Conservation (phyloP, 768 basidiomycete genomes). For the Boletus rufocinnamomeus region DNA sequence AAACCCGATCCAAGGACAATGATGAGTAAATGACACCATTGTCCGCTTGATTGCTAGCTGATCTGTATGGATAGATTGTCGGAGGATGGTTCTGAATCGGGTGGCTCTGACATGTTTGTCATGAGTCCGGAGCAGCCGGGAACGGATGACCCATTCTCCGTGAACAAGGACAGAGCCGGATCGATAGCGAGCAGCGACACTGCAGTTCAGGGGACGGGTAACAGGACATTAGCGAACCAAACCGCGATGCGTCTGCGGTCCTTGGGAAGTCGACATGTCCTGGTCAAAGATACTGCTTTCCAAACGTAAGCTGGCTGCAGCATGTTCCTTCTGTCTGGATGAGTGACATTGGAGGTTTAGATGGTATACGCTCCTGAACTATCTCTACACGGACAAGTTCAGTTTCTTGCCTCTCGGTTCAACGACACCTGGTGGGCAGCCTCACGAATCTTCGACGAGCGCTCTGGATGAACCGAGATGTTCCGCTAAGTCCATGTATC, state of each 20-base stretch:
- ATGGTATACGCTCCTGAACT: slow-evolving; percentile 42
- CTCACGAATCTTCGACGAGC: slow-evolving; percentile 2
- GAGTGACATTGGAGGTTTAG: slow-evolving; percentile 18
- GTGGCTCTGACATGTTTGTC: slow-evolving; percentile 20
- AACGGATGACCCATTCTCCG: not conserved
- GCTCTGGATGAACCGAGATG: slow-evolving; percentile 23
- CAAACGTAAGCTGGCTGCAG: slow-evolving; percentile 21
- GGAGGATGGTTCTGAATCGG: slow-evolving; percentile 18
- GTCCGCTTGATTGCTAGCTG: not conserved
- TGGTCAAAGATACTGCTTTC: slow-evolving; percentile 33
- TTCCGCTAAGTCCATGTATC: slow-evolving; percentile 49
- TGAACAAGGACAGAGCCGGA: not conserved
- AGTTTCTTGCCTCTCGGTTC: slow-evolving; percentile 35
- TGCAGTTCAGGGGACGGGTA: not conserved
- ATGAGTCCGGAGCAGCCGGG: slow-evolving; percentile 18
- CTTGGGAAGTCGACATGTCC: slow-evolving; percentile 27
- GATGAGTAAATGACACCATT: slow-evolving; percentile 7
- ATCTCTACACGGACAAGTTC: slow-evolving; percentile 40
- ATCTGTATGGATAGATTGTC: slow-evolving; percentile 11
- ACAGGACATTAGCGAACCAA: not conserved
- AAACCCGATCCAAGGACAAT: not conserved
- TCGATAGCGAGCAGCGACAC: slow-evolving; percentile 13
- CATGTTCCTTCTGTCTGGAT: not conserved
- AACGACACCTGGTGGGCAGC: not conserved
- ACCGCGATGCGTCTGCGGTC: slow-evolving; percentile 10